Percentiles rank a stretch among this genome's conserved stretches.
Conservation (phyloP, 371 early-diverging fungal genomes). For the Blastocladiella emersonii region DNA sequence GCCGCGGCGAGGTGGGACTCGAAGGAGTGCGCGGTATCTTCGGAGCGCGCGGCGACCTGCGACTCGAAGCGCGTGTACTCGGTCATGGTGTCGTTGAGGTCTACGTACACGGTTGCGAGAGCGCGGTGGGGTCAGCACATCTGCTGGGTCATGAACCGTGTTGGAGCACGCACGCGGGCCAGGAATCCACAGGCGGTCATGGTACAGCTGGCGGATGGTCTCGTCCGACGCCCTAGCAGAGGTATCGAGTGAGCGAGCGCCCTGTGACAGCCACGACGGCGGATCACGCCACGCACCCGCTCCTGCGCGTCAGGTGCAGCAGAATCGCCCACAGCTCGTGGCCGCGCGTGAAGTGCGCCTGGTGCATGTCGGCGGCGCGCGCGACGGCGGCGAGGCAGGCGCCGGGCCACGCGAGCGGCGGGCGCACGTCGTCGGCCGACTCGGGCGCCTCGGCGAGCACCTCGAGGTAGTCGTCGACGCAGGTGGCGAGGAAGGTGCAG, state of each 20-base stretch:
- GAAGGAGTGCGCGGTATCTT: not conserved
- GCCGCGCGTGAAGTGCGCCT: not conserved
- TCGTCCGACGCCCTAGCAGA: no score
- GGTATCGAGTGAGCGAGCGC: not conserved
- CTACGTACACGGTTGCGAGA: not conserved
- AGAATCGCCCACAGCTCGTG: not conserved
- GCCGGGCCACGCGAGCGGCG: not conserved
- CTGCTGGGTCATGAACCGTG: no score
- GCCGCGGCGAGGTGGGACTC: not conserved
- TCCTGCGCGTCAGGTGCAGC: not conserved
- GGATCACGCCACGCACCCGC: not conserved
- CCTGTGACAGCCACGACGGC: not conserved
- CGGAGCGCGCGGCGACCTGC: not conserved
- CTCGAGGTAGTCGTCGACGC: not conserved
- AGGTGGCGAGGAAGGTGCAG: not conserved
- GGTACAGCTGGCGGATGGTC: not conserved
- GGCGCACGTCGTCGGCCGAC: not conserved
- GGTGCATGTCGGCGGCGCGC: not conserved
- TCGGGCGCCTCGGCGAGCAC: not conserved
- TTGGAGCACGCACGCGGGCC: no score
- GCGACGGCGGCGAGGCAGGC: not conserved
- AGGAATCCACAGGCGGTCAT: not conserved
- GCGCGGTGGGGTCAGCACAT: no score
- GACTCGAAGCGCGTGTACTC: not conserved
- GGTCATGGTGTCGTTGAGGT: not conserved